Evolutionary conservation across 805 yeast genomes (phyloP), one percentile per base, ranked within the genome.

Genomic region (Pichia scutulata): DNA sequence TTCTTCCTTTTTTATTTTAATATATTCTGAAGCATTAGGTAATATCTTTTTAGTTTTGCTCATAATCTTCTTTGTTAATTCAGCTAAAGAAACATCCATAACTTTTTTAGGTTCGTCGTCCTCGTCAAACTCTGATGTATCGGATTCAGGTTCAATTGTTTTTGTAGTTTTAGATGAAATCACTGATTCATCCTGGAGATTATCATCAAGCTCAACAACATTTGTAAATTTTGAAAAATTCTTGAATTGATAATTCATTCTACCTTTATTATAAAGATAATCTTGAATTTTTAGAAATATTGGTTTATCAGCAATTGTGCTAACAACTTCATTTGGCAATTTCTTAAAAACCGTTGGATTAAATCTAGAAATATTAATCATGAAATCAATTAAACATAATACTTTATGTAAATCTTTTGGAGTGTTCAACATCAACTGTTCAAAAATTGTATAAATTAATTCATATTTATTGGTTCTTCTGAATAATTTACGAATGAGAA

Each of bases 311-410:
- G 49, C 14, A 2, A 56, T 36, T 10, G 44, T 48, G 10, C 43
- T 28, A 7, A 57, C 28, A 2, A 62, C 39, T n/a, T 60, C 65
- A 46, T 55, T 58, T 2, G 65, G 65, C 14, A 62, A 48, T 19
- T 48, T 44, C 3, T 51, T 48, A 45, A 60, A 62, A 7, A 40
- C 49, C n/a, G 48, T 48, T 7, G 60, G 43, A 44, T 62, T 60
- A 28, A 54, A 44, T 24, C 55, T 57, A 6, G 61, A 56, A 23
- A 62, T 46, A 25, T 55, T 56, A 5, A 62, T 48, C 44, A 54
- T 25, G 24, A 59, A 60, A 52, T 62, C 66, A 36, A 62, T 52
- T 21, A 62, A n/a, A 33, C 63, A 60, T 13, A 62, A 40, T 10
- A 58, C 48, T 41, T 55, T 55, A 36, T 55, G 48, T 10, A 41